These are phyloP conservation scores for Yamadazyma tumulicola DNA, from an alignment of 805 yeast species.

Conservation along the genomic window DNA sequence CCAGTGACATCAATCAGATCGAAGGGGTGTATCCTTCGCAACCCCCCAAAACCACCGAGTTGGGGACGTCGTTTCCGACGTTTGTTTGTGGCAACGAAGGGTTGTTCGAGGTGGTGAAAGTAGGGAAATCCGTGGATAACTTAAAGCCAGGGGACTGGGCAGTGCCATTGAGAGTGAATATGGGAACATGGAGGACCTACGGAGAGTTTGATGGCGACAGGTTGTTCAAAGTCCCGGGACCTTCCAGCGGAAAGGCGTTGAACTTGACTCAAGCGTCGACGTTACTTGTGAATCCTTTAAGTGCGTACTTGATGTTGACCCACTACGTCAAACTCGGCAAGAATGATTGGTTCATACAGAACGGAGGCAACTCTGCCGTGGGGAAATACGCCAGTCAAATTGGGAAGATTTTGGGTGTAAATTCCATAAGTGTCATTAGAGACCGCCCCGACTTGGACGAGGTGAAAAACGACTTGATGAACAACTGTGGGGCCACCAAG, in stretches of 20 bases:
- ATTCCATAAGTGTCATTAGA: constrained; percentile 84
- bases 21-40: constrained; percentile 46
- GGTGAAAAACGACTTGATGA: constrained; percentile 47
- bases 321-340: constrained; percentile 57
- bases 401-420: constrained; percentile 71
- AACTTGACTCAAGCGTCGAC: constrained; percentile 72
- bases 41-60: constrained; percentile 48
- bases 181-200: constrained; percentile 87
- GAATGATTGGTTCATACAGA: constrained; percentile 92
- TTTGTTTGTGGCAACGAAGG: constrained; percentile 97
- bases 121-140: constrained; percentile 50
- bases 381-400: constrained; percentile 90
- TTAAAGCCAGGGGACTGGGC: constrained; percentile 80
- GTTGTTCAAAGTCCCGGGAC: constrained; percentile 56
- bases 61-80: constrained; percentile 54
- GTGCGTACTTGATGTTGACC: constrained; percentile 86
- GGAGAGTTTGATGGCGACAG: constrained; percentile 51
- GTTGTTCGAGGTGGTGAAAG: constrained; percentile 74
- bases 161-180: constrained; percentile 69
- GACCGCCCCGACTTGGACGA: constrained; percentile 77
- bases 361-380: constrained; percentile 95
- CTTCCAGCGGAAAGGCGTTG: constrained; percentile 32
- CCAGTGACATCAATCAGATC: constrained; percentile 44
- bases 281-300: constrained; percentile 84
- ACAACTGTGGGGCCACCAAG: constrained; percentile 71